These are phyloP conservation scores for Amoeboaphelidium protococcarum DNA, from an alignment of 371 early-diverging fungal species.

Conservation along the genomic window DNA sequence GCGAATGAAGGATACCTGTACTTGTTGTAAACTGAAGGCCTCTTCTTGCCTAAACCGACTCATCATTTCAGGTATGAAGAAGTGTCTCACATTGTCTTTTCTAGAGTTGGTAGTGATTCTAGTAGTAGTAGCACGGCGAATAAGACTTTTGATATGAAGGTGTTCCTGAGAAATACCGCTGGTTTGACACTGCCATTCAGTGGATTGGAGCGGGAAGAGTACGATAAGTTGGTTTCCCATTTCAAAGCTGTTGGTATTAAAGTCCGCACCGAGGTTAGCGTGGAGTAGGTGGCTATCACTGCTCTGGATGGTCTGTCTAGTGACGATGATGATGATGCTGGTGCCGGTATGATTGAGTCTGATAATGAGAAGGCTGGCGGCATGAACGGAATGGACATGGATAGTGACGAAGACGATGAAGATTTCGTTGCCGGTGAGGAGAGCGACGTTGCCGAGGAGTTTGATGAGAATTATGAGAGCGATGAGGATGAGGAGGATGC, in stretches of 20 bases:
- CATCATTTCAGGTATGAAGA: conserved; percentile 61
- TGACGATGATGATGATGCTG: not conserved
- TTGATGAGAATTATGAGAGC: not conserved
- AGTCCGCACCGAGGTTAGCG: not conserved
- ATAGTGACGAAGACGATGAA: not conserved
- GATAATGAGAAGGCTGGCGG: not conserved
- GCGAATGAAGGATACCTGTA: conserved; percentile 94
- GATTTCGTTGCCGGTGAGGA: not conserved
- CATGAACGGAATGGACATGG: not conserved
- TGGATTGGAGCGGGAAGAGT: not conserved
- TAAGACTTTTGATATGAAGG: conserved; percentile 78
- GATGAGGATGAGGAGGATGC: conserved; percentile 1
- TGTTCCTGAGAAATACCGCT: conserved; percentile 42
- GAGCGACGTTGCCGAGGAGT: not conserved
- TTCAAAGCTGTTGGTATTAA: not conserved
- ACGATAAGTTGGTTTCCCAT: not conserved
- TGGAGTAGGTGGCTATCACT: not conserved
- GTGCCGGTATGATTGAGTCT: no score
- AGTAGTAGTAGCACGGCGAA: conserved; percentile 58
- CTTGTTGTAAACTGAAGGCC: conserved; percentile 66
- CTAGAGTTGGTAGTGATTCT: conserved; percentile 42
- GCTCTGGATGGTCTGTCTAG: not conserved
- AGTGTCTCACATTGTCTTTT: conserved; percentile 71
- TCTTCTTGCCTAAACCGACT: conserved; percentile 89
- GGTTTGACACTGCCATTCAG: not conserved